Evolutionary conservation across 2,329 filamentous ascomycete species (phyloP).

Genomic region (Pyrenochaeta sp.): DNA sequence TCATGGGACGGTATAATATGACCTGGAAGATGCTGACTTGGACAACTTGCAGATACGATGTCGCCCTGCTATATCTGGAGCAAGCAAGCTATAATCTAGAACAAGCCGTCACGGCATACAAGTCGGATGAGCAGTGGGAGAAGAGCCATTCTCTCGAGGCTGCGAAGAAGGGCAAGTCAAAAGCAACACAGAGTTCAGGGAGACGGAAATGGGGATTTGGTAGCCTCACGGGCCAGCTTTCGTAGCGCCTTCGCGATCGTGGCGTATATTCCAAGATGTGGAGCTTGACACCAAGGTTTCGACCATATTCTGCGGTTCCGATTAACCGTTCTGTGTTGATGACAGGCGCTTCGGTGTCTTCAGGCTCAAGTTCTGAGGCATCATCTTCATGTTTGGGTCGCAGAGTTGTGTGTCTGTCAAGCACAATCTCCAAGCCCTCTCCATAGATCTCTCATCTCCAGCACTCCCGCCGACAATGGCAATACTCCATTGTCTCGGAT

Average conservation of each 20-base stretch:
- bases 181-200: conserved; percentile 30
- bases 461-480: background rate
- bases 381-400: background rate
- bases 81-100: conserved; percentile 72
- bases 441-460: too few relatives aligned
- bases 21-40: conserved; percentile 44
- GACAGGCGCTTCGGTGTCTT: too few relatives aligned
- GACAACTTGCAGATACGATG: conserved; percentile 63
- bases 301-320: too few relatives aligned
- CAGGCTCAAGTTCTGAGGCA: too few relatives aligned
- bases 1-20: background rate
- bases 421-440: too few relatives aligned
- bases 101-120: conserved; percentile 68
- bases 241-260: conserved; percentile 12
- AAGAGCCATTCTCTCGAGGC: conserved; percentile 67
- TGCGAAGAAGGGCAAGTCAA: conserved; percentile 54
- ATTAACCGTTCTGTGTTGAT: too few relatives aligned
- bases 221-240: conserved; percentile 48
- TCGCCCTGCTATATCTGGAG: conserved; percentile 77
- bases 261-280: background rate
- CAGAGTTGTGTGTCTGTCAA: too few relatives aligned
- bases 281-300: too few relatives aligned
- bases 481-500: background rate
- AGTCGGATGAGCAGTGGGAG: conserved; percentile 80
- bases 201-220: conserved; percentile 47